These are phyloP conservation scores for Drosera spatulata DNA, from an alignment of 179 eudicot species.

Conservation along the genomic window DNA sequence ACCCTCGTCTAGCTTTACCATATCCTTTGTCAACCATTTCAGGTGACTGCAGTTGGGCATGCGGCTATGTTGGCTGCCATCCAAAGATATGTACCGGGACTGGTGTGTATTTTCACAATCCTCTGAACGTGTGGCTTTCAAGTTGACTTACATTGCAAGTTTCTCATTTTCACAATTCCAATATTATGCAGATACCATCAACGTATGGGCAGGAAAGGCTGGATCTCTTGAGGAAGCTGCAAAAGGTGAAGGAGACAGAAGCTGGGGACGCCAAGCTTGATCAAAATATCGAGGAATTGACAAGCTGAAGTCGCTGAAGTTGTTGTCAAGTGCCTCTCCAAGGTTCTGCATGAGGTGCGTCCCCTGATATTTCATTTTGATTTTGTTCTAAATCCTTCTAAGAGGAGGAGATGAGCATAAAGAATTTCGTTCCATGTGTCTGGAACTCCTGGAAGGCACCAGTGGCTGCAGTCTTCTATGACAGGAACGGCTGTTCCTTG, in stretches of 20 bases:
- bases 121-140: not conserved
- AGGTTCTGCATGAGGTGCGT: not conserved
- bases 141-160: conserved; percentile 2
- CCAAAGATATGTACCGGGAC: conserved; percentile 80
- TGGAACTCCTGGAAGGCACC: conserved; percentile 78
- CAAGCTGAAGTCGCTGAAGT: conserved; percentile 7
- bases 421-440: conserved; percentile 61
- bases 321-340: not conserved
- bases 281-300: conserved; percentile 35
- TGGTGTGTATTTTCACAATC: conserved; percentile 35
- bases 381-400: conserved; percentile 25
- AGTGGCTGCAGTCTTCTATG: conserved; percentile 72
- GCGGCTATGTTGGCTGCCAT: conserved; percentile 98
- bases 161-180: conserved; percentile 1
- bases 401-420: conserved; percentile 31
- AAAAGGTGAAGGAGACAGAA: conserved; percentile 77
- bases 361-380: conserved; percentile 4
- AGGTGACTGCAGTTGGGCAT: conserved; percentile 99
- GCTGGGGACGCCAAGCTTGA: conserved; percentile 28
- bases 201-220: conserved; percentile 85
- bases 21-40: conserved; percentile 9
- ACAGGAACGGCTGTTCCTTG: conserved; percentile 34
- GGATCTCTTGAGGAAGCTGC: conserved; percentile 75
- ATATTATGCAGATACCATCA: conserved; percentile 72
- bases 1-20: too few species aligned